Base-by-base conservation (phyloP, 2,329 filamentous ascomycete genomes). In the Byssothecium circinans region DNA sequence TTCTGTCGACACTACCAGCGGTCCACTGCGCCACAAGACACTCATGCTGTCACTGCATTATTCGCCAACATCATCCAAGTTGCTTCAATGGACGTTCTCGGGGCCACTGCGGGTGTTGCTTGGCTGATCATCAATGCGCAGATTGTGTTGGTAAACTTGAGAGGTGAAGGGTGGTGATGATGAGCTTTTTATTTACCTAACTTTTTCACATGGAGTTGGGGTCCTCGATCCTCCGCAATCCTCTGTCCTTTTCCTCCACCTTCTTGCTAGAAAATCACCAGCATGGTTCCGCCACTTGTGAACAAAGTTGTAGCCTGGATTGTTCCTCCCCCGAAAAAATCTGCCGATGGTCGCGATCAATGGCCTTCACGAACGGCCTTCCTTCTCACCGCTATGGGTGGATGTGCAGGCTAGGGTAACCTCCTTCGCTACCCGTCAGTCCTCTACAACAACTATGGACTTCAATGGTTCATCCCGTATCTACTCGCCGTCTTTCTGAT, bases 371-470 rank as follows among this genome's bases (percentile, higher is more conserved):
- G 45, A 25, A 43, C 43, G 27, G 51, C 43, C 2, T 57, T 57
- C 38, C 47, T 53, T 2, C 54, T 57, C n/a, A 52, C 45, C 19
- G 50, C 50, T 20, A 50, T 54, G 47, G 44, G 53, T 15, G 56
- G 56, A 27, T 49, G 47, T 20, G 48, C 53, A 25, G 56, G 56
- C 11, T 45, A 54, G 17, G 53, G 56, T 6, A 56, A 58, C 39
- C 37, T 58, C 12, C 35, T 57, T 7, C 52, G 56, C 17, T 59
- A 52, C 29, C 57, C 56, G 14, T 52, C 50, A 0, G 46, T 52
- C 0, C 52, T 54, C 6, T 57, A 56, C 42, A 57, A 61, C 42
- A 58, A 58, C 32, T 48, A 57, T 27, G 50, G 54, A 3, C 40
- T 58, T 2, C 52, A 58, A 33, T 57, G 46, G 45, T 57, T 54